Evolutionary conservation across 2,329 filamentous ascomycete species (phyloP).

Genomic region (Pezicula carpinea): DNA sequence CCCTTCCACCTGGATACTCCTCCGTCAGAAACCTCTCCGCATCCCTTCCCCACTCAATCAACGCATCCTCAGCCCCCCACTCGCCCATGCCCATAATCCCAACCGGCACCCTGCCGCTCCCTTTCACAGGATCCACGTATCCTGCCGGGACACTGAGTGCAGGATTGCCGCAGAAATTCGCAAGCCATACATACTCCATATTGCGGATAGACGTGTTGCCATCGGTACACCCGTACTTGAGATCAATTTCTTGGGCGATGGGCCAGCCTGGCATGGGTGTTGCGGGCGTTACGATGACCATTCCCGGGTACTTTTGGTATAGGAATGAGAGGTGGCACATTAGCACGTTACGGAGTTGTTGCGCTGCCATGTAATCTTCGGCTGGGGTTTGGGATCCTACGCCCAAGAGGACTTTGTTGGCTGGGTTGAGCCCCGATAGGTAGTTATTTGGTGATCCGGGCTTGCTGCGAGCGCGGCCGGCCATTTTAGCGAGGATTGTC

Average conservation of each 20-base stretch:
- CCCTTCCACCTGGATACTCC: constrained; percentile 42
- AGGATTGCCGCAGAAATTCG: constrained; percentile 77
- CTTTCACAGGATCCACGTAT: constrained; percentile 43
- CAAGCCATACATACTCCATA: constrained; percentile 83
- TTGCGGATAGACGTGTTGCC: constrained; percentile 67
- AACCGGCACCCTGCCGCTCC: constrained; percentile 55
- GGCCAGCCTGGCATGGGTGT: constrained; percentile 70
- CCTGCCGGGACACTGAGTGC: constrained; percentile 72
- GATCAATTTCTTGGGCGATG: constrained; percentile 50
- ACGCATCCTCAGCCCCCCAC: constrained; percentile 61
- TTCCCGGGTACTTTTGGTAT: constrained; percentile 64
- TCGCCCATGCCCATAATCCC: constrained; percentile 61
- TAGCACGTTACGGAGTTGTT: constrained; percentile 67
- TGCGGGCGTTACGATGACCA: constrained; percentile 77
- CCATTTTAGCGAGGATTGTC: constrained; percentile 71
- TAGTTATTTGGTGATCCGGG: constrained; percentile 35
- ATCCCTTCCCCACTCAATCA: constrained; percentile 56
- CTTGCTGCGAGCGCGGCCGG: constrained; percentile 35
- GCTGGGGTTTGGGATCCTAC: constrained; percentile 61
- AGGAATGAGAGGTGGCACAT: constrained; percentile 75
- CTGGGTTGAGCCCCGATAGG: constrained; percentile 52
- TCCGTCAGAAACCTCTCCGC: constrained; percentile 51
- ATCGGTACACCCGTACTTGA: constrained; percentile 70
- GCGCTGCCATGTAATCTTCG: constrained; percentile 66
- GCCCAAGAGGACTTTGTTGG: constrained; percentile 66